Base-by-base conservation (phyloP, 208 protist species). In the Leishmania major region DNA sequence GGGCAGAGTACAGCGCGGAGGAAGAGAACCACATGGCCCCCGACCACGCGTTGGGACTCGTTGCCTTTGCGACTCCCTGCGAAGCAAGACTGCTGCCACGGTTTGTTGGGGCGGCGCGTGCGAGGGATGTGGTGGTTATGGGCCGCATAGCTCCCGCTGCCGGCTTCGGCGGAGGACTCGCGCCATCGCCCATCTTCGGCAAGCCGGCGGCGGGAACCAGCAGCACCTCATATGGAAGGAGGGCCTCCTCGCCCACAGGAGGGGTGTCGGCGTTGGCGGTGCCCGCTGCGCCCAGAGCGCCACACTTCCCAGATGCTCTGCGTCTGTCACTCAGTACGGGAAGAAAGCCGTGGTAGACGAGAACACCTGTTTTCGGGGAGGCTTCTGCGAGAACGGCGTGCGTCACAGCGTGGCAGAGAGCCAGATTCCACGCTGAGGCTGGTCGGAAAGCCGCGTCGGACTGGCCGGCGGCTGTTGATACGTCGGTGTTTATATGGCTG, bases 291-390 rank as follows among this genome's bases (percentile, higher is more conserved):
- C 51, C 15, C 62, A 69, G 17, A 45, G 15, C 45, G 55, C 3
- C 45, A 49, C 17, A 43, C 72, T 69, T 22, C 35, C 35, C 45
- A 28, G 64, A 31, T 13, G 70, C 66, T 15, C 5, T 28, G 49
- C n/a, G 77, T 22, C 40, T 67, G 40, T 77, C 57, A 25, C 62
- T 22, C 35, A 55, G 22, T 15, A 83, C 28, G 2, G 83, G 83
- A 31, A 86, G 78, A 49, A 86, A 86, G 78, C 77, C 53, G 60
- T 69, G 83, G 47, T 86, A 86, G 53, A 67, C 77, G 11, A 86
- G 62, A 19, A 57, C 83, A 13, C 77, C 28, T 10, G 64, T n/a
- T 10, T 40, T 35, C 1, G 74, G 22, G 11, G 75, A 49, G 45
- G 77, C 78, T 25, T 82, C 78, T 15, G 78, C 74, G 31, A 86